These are phyloP conservation scores for Ganoderma lingzhi DNA, from an alignment of 1,284 basidiomycete species.

Conservation along the genomic window DNA sequence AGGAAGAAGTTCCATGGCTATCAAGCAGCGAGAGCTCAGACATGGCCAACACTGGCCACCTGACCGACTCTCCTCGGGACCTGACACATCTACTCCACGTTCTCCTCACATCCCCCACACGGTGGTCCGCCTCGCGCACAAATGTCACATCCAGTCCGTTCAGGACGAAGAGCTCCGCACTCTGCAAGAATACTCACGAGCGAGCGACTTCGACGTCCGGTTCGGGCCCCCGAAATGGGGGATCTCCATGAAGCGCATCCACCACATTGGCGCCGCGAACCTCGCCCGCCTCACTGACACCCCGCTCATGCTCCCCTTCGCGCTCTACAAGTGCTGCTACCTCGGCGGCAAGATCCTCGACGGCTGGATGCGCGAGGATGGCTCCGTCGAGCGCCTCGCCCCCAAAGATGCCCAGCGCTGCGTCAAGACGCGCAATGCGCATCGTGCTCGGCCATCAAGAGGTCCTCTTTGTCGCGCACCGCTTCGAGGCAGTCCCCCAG, in stretches of 20 bases:
- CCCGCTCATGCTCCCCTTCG: conserved; percentile 10
- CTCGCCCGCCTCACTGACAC: conserved; percentile 10
- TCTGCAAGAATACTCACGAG: background rate
- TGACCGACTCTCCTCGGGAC: background rate
- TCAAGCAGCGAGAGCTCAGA: too few relatives aligned
- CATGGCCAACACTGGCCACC: too few relatives aligned
- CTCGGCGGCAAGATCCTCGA: conserved; percentile 5
- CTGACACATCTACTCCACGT: background rate
- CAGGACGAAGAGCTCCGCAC: conserved; percentile 2
- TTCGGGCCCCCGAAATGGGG: background rate
- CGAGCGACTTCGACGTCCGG: background rate
- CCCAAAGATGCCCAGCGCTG: conserved; percentile 7
- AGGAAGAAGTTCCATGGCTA: too few relatives aligned
- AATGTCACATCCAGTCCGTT: conserved; percentile 18
- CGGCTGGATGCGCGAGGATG: conserved; percentile 20
- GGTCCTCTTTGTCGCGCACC: background rate
- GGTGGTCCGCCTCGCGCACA: conserved; percentile 23
- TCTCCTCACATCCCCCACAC: background rate
- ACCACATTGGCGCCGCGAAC: conserved; percentile 13
- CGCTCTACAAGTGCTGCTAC: conserved; percentile 8
- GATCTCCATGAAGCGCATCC: background rate
- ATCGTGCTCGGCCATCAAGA: background rate
- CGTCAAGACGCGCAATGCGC: background rate
- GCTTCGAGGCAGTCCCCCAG: background rate
- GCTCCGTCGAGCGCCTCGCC: conserved; percentile 7